These are phyloP conservation scores for Ganoderma lingzhi DNA, from an alignment of 1,284 basidiomycete species.

Conservation along the genomic window DNA sequence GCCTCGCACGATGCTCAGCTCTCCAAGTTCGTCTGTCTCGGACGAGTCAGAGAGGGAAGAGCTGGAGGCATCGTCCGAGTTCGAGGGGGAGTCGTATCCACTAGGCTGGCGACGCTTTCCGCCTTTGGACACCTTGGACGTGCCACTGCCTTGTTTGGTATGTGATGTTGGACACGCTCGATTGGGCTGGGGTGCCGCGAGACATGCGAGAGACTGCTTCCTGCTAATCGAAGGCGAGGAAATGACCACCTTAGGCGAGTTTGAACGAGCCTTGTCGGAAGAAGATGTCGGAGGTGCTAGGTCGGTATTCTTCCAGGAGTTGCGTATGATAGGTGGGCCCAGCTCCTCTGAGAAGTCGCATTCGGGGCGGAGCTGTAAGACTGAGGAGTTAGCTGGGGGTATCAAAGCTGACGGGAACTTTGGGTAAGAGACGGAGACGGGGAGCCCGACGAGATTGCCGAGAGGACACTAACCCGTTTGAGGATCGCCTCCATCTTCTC, in stretches of 20 bases:
- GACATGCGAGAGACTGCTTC: constrained; percentile 27
- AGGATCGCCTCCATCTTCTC: constrained; percentile 77
- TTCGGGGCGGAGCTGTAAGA: constrained; percentile 69
- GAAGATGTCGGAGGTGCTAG: constrained; percentile 32
- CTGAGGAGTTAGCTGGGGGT: background rate
- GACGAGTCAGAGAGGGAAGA: constrained; percentile 43
- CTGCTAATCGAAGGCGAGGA: constrained; percentile 24
- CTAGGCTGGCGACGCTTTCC: constrained; percentile 18
- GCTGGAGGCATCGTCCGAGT: constrained; percentile 29
- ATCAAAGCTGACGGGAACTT: background rate
- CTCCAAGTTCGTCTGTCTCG: constrained; percentile 45
- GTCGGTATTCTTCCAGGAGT: constrained; percentile 70
- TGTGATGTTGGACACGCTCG: constrained; percentile 24
- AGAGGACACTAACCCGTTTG: constrained; percentile 58
- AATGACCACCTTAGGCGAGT: constrained; percentile 19
- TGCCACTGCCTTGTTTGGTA: constrained; percentile 11
- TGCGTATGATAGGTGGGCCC: constrained; percentile 73
- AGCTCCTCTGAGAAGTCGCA: constrained; percentile 72
- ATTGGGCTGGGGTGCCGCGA: constrained; percentile 28
- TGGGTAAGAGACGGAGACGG: background rate
- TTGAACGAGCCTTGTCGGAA: constrained; percentile 28
- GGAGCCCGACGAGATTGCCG: constrained; percentile 3
- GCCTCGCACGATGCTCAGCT: constrained; percentile 40
- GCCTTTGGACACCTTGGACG: constrained; percentile 5
- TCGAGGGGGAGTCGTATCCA: constrained; percentile 16